Conservation (phyloP, 2,329 filamentous ascomycete genomes). For the Metarhizium anisopliae region DNA sequence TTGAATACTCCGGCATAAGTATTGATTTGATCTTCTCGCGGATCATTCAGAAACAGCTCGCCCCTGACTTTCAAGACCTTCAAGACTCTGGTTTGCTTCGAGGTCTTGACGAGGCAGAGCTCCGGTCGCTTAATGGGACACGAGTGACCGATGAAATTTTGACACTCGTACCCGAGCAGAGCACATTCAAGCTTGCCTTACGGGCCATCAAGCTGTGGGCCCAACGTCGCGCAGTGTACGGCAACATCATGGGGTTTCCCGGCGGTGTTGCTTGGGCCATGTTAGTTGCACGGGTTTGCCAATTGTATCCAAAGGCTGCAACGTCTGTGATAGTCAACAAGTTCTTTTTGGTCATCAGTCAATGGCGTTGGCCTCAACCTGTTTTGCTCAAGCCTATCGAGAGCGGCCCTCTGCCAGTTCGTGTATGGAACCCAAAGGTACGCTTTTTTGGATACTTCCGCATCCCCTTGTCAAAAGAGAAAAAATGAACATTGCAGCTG, state of each 20-base stretch:
- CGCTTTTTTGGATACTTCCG: constrained; percentile 11
- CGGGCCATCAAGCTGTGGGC: constrained; percentile 96
- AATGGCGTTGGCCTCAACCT: constrained; percentile 93
- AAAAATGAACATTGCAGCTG: constrained; percentile 5
- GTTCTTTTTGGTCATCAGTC: constrained; percentile 86
- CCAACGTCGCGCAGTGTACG: constrained; percentile 83
- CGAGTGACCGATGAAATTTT: constrained; percentile 92
- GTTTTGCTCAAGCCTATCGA: constrained; percentile 84
- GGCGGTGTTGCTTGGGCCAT: constrained; percentile 98
- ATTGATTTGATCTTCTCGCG: constrained; percentile 90
- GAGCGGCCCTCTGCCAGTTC: constrained; percentile 68
- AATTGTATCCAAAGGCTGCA: constrained; percentile 88
- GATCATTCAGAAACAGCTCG: constrained; percentile 62
- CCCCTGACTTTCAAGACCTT: constrained; percentile 57
- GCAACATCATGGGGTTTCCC: constrained; percentile 92
- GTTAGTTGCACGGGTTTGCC: constrained; percentile 90
- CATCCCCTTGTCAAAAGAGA: not conserved
- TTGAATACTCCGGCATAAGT: constrained; percentile 82
- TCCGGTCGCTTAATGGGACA: constrained; percentile 87
- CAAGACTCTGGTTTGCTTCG: constrained; percentile 78
- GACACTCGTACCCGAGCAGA: constrained; percentile 76
- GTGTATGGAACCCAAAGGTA: constrained; percentile 91
- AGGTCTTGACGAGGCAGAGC: constrained; percentile 76
- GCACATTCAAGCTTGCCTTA: constrained; percentile 80
- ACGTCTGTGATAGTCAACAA: constrained; percentile 83